Conservation (phyloP, 140 eudicot species). For the Ambrosia hybrid region DNA sequence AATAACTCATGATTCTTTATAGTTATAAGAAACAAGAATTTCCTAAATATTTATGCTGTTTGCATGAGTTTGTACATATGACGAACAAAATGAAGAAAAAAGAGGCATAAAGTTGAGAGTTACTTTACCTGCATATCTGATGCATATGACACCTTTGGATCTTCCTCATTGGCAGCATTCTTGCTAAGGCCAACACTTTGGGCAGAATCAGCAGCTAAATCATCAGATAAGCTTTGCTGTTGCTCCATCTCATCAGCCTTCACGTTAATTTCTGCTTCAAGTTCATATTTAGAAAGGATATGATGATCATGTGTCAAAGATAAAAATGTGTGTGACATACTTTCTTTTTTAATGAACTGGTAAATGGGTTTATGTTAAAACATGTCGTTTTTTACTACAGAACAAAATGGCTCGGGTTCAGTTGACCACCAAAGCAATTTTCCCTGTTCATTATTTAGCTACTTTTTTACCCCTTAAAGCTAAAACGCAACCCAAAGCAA, state of each 20-base stretch:
- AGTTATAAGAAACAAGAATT: too few species aligned
- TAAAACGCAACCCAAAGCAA: too few species aligned
- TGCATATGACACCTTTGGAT: constrained; percentile 64
- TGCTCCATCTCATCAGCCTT: constrained; percentile 76
- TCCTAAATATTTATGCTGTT: neutral
- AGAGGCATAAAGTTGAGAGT: neutral
- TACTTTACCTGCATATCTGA: constrained; percentile 64
- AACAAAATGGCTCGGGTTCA: too few species aligned
- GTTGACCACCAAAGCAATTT: too few species aligned
- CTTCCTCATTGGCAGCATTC: constrained; percentile 69
- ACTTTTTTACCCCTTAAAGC: too few species aligned
- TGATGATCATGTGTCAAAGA: neutral
- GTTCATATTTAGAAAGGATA: constrained; percentile 12
- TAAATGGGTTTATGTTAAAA: too few species aligned
- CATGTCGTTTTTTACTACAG: too few species aligned
- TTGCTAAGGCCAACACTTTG: constrained; percentile 52
- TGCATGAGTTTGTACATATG: neutral
- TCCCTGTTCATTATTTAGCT: too few species aligned
- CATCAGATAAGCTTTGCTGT: constrained; percentile 57
- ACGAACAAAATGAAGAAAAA: neutral
- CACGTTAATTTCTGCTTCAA: constrained; percentile 51
- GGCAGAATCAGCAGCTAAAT: constrained; percentile 52
- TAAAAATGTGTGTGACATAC: neutral
- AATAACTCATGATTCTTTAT: neutral
- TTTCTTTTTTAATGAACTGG: too few species aligned